phyloP scores from a whole-genome alignment of 2,329 filamentous ascomycete genomes.

The Ceratocystiopsis sp. region DNA sequence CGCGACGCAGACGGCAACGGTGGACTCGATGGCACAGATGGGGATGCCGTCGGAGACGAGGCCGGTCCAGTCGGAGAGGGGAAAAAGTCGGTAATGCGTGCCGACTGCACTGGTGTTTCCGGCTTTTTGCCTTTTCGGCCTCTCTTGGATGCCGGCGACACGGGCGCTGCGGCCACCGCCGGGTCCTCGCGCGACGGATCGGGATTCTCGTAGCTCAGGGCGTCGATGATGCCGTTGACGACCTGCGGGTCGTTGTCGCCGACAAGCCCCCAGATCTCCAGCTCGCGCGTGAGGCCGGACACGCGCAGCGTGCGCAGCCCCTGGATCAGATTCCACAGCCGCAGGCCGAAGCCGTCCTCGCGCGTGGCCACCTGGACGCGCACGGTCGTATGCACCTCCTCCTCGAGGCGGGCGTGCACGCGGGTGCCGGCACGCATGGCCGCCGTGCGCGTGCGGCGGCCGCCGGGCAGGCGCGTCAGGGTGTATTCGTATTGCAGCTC shows the following conservation, averaged over 20 bases:
- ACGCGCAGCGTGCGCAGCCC: slow-evolving; percentile 58
- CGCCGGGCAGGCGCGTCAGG: slow-evolving; percentile 52
- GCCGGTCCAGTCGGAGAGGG: background rate
- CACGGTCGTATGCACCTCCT: slow-evolving; percentile 66
- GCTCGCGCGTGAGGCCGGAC: slow-evolving; percentile 54
- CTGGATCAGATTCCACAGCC: slow-evolving; percentile 83
- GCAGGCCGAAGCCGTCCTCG: slow-evolving; percentile 68
- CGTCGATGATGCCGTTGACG: slow-evolving; percentile 80
- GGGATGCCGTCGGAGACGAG: background rate
- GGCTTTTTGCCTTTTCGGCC: slow-evolving; percentile 8
- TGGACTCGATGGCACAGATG: background rate
- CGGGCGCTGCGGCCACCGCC: slow-evolving; percentile 15
- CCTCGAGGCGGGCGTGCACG: slow-evolving; percentile 70
- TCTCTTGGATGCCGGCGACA: too few relatives aligned
- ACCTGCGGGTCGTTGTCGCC: slow-evolving; percentile 30
- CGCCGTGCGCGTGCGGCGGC: slow-evolving; percentile 54
- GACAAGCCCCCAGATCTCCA: slow-evolving; percentile 73
- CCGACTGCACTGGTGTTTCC: slow-evolving; percentile 8
- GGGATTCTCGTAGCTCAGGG: slow-evolving; percentile 61
- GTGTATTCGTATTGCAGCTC: slow-evolving; percentile 88
- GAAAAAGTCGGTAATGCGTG: slow-evolving; percentile 10
- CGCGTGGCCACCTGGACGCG: slow-evolving; percentile 52
- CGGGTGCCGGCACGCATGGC: slow-evolving; percentile 73
- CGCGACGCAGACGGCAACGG: background rate
- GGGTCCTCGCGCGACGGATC: slow-evolving; percentile 47